Evolutionary conservation across 257 asterid species (phyloP).

Genomic region (Forsythia suspensa): DNA sequence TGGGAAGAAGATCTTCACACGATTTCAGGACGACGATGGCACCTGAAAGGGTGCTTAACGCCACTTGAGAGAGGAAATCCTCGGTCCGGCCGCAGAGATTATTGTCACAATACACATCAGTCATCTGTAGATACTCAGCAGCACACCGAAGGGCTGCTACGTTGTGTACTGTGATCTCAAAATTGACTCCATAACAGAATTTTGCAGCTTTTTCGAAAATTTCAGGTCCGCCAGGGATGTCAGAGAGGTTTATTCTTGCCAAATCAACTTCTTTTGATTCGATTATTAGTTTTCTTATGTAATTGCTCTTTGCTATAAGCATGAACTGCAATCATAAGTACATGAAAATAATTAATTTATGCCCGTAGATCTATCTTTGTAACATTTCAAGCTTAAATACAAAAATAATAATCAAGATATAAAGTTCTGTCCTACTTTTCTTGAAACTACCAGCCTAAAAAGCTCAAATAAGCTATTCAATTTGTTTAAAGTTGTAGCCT

Average conservation of each 20-base stretch:
- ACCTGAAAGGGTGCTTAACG: constrained; percentile 79
- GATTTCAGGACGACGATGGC: constrained; percentile 82
- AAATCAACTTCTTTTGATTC: constrained; percentile 68
- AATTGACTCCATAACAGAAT: constrained; percentile 92
- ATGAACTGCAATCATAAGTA: constrained; percentile 56
- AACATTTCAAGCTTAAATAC: not conserved
- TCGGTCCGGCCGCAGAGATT: constrained; percentile 84
- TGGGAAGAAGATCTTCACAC: constrained; percentile 81
- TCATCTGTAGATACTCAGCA: constrained; percentile 88
- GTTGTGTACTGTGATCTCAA: constrained; percentile 93
- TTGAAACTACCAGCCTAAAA: not conserved
- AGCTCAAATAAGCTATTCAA: not conserved
- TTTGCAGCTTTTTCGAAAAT: constrained; percentile 89
- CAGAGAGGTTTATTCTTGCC: constrained; percentile 62
- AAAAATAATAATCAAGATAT: too few relatives aligned
- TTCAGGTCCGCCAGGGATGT: constrained; percentile 91
- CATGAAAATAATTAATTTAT: not conserved
- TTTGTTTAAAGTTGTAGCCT: not conserved
- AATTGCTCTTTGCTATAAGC: constrained; percentile 95
- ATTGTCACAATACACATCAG: constrained; percentile 69
- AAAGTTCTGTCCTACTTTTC: too few relatives aligned
- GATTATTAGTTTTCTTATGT: constrained; percentile 64
- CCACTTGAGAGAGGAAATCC: constrained; percentile 79
- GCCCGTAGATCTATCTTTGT: not conserved
- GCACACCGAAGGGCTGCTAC: constrained; percentile 92